Conservation (phyloP, 208 protist species). For the Leishmania aethiopica region DNA sequence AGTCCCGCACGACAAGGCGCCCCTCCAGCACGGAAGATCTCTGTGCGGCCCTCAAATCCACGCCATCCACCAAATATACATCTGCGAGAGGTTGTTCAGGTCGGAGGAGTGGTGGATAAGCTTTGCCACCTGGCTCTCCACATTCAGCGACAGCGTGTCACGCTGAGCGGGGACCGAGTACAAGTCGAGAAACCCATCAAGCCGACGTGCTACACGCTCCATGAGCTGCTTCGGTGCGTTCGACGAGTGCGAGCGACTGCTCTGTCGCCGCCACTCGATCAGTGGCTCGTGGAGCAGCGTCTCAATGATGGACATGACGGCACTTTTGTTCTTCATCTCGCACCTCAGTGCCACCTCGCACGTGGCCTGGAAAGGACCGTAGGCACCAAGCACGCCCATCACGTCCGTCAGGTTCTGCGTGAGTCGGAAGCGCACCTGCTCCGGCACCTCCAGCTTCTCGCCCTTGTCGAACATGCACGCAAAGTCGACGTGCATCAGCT, state of each 20-base stretch:
- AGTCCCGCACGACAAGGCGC: background rate
- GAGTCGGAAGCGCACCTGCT: slow-evolving; percentile 97
- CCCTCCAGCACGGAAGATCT: background rate
- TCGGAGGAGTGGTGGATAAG: slow-evolving; percentile 93
- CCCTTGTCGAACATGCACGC: slow-evolving; percentile 97
- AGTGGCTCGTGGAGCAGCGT: slow-evolving; percentile 97
- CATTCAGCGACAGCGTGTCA: slow-evolving; percentile 81
- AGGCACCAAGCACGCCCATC: slow-evolving; percentile 93
- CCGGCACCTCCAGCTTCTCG: slow-evolving; percentile 91
- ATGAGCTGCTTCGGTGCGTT: slow-evolving; percentile 62
- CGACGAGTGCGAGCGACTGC: slow-evolving; percentile 7
- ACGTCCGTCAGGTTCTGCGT: slow-evolving; percentile 97
- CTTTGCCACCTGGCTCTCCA: slow-evolving; percentile 93
- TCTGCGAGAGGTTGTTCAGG: slow-evolving; percentile 90
- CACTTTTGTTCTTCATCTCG: slow-evolving; percentile 91
- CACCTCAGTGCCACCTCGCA: slow-evolving; percentile 91
- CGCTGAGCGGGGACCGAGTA: slow-evolving; percentile 54
- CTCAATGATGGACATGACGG: slow-evolving; percentile 95
- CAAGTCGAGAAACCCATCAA: slow-evolving; percentile 87
- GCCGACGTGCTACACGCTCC: slow-evolving; percentile 69
- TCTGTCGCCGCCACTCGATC: slow-evolving; percentile 89
- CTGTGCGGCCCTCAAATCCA: slow-evolving; percentile 66
- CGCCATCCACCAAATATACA: slow-evolving; percentile 98
- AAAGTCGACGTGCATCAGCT: slow-evolving; percentile 96
- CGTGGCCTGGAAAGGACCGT: slow-evolving; percentile 90